Conservation (phyloP, 768 basidiomycete genomes). For the Tephrocybe sp. region DNA sequence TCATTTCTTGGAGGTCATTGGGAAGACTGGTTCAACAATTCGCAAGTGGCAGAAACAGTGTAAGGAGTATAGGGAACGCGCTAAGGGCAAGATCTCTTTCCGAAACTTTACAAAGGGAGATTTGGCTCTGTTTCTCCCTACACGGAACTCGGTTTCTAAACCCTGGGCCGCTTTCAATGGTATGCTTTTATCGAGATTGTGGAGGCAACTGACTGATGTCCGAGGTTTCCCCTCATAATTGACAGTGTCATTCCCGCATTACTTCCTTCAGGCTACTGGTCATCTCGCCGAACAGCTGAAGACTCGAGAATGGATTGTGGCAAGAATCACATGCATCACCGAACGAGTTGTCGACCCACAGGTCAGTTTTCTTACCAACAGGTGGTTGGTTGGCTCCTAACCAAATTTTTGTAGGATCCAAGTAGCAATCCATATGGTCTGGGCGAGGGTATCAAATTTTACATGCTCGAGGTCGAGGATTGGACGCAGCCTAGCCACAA, state of each 20-base stretch:
- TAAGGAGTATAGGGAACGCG: constrained; percentile 92
- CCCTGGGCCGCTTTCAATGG: constrained; percentile 99
- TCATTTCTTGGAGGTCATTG: constrained; percentile 78
- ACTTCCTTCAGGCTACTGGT: constrained; percentile 88
- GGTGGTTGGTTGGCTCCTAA: constrained; percentile 4
- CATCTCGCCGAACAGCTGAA: constrained; percentile 87
- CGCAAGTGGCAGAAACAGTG: constrained; percentile 98
- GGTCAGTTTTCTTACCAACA: constrained; percentile 36
- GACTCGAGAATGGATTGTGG: constrained; percentile 93
- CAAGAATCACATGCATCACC: constrained; percentile 83
- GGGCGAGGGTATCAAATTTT: constrained; percentile 87
- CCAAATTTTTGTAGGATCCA: constrained; percentile 53
- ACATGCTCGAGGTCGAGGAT: constrained; percentile 91
- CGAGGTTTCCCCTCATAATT: constrained; percentile 30
- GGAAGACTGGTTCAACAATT: constrained; percentile 80
- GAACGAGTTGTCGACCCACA: constrained; percentile 81
- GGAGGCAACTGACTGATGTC: constrained; percentile 18
- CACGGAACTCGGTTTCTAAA: constrained; percentile 87
- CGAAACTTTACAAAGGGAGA: constrained; percentile 95
- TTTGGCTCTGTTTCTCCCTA: constrained; percentile 93
- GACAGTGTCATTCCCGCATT: constrained; percentile 93
- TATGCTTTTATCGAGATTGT: constrained; percentile 30
- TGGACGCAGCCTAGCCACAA: constrained; percentile 79
- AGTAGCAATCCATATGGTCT: constrained; percentile 87
- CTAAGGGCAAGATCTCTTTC: constrained; percentile 95